Evolutionary conservation across 805 yeast genomes (phyloP), one percentile per base, ranked within the genome.

Genomic region (Cyberlindnera mycetangii): DNA sequence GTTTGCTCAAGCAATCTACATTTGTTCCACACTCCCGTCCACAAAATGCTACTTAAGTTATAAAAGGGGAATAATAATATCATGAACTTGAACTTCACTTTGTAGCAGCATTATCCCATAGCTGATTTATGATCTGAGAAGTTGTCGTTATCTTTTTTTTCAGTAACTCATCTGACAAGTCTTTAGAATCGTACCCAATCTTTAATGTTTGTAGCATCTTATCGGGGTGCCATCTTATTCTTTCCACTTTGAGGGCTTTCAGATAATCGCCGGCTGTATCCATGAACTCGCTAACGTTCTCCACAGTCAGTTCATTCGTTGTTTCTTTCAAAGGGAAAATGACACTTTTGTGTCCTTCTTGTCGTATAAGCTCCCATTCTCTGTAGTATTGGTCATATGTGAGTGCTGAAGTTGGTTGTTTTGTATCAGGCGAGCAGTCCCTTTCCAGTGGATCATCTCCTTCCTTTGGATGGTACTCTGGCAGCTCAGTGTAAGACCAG

Each of bases 151-250:
- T 64, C 31, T 54, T 57, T 3, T 48, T 47, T 39, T 59, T 56
- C 12, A 52, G 24, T 5, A 38, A 28, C 19, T 42, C 24, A 20
- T 48, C 44, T 17, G 42, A 44, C 4, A 40, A 18, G 11, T 33
- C 19, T 9, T 41, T 33, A 3, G 42, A 8, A 46, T 46, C 49
- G 1, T 32, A 15, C 2, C 14, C 35, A 2, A 56, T 30, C 44
- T 59, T 48, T 3, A 68, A 54, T 31, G 56, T 58, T 10, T 59
- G 56, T 10, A 58, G 54, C 81, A 83, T 75, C 54, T 72, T 75
- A 55, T 83, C 89, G 1, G 89, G 89, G 58, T 83, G 89, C 89
- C 89, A 83, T 49, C 76, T 62, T 6, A 82, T 59, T 43, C 89
- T 59, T 52, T 83, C 89, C 22, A 47, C 52, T 46, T 73, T 78